A percentile compares a stretch with the other conserved stretches of the same genome.
These are phyloP conservation scores for Aureobasidium melanogenum DNA, from an alignment of 2,329 filamentous ascomycete genomes.

Conservation along the genomic window DNA sequence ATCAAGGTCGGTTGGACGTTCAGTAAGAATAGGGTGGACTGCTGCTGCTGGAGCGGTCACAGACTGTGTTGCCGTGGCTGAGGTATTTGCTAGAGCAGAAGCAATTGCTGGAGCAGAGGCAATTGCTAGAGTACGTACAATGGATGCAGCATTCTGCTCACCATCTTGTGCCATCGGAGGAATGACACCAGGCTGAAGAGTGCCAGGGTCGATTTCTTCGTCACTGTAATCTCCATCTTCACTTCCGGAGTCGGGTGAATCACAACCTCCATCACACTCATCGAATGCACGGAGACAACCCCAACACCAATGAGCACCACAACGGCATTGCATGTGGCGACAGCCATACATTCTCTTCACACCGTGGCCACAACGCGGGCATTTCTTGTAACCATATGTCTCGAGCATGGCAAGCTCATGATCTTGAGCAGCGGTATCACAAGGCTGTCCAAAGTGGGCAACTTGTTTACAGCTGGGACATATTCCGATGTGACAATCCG, in stretches of 20 bases:
- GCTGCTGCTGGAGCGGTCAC: background rate
- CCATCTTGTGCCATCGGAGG: background rate
- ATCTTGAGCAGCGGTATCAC: conserved; percentile 30
- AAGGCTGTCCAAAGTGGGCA: conserved; percentile 30
- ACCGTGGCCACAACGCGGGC: conserved; percentile 41
- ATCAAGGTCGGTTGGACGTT: conserved; percentile 8
- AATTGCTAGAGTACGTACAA: background rate
- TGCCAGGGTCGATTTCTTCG: conserved; percentile 10
- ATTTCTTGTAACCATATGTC: conserved; percentile 40
- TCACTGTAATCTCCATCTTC: conserved; percentile 24
- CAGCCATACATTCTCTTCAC: conserved; percentile 42
- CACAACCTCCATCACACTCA: conserved; percentile 24
- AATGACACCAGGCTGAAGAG: background rate
- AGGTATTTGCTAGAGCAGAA: background rate
- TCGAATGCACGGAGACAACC: conserved; percentile 29
- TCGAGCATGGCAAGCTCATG: conserved; percentile 29
- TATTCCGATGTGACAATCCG: conserved; percentile 33
- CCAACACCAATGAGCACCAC: conserved; percentile 45
- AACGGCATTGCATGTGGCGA: conserved; percentile 39
- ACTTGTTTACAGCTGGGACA: conserved; percentile 37
- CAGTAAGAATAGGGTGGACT: background rate
- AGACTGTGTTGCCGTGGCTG: background rate
- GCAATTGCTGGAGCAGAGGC: background rate
- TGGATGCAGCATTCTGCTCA: background rate
- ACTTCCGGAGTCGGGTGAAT: background rate